A percentile compares a stretch with the other conserved stretches of the same genome.
Evolutionary conservation across 169 alveolate genomes (phyloP).

Genomic region (Cryptosporidium ryanae): DNA sequence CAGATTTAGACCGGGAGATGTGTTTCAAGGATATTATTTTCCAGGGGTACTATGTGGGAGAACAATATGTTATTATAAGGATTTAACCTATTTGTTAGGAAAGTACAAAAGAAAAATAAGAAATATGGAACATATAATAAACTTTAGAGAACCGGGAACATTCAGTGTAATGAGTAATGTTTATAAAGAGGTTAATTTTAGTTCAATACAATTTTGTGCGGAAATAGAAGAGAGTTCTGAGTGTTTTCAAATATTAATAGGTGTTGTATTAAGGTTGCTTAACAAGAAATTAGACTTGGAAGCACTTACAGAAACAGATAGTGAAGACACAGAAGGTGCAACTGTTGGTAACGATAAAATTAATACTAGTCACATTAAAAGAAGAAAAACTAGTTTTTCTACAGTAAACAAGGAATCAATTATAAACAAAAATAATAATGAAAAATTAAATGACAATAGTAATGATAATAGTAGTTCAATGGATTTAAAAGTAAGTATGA

Average conservation of each 20-base stretch:
- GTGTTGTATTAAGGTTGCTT: slow-evolving; percentile 20
- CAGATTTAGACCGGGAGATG: slow-evolving; percentile 70
- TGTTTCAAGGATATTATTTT: slow-evolving; percentile 61
- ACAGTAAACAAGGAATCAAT: background rate
- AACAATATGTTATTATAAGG: slow-evolving; percentile 41
- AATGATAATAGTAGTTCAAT: background rate
- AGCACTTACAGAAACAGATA: too few relatives aligned
- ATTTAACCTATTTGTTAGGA: slow-evolving; percentile 7
- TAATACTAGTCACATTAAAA: background rate
- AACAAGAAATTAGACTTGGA: background rate
- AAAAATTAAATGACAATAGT: background rate
- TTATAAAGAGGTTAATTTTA: slow-evolving; percentile 29
- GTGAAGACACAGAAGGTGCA: too few relatives aligned
- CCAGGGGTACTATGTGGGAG: slow-evolving; percentile 74
- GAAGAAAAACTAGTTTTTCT: too few relatives aligned
- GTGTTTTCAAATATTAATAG: slow-evolving; percentile 54
- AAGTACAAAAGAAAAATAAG: slow-evolving; percentile 3
- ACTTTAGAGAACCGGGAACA: slow-evolving; percentile 30
- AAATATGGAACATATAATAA: background rate
- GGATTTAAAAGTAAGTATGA: slow-evolving; percentile 55
- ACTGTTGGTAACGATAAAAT: background rate
- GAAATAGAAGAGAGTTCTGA: slow-evolving; percentile 48
- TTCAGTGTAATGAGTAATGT: slow-evolving; percentile 7
- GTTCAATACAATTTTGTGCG: slow-evolving; percentile 39
- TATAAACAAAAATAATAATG: background rate